phyloP scores from a whole-genome alignment of 257 asterid genomes.

The Handroanthus guayacan region DNA sequence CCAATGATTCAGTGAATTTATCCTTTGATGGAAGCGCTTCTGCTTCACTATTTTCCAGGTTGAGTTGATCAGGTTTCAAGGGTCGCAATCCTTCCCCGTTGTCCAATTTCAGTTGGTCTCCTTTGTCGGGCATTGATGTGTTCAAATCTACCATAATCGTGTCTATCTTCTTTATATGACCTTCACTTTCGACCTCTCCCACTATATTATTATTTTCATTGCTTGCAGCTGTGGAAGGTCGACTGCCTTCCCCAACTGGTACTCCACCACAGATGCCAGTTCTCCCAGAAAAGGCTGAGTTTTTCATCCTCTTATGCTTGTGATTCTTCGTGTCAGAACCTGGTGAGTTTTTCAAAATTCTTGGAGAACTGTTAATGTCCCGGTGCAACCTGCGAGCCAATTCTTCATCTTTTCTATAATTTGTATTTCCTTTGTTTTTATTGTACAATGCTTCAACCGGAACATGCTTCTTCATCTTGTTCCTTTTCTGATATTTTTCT shows the following conservation, averaged over 20 bases:
- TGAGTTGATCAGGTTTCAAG: constrained; percentile 44
- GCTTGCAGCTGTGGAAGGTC: constrained; percentile 32
- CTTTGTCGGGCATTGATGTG: constrained; percentile 43
- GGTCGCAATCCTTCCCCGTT: constrained; percentile 42
- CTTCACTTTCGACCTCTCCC: constrained; percentile 41
- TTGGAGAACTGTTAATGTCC: constrained; percentile 74
- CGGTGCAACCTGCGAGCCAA: constrained; percentile 69
- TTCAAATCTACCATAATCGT: constrained; percentile 57
- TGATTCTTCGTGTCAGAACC: constrained; percentile 49
- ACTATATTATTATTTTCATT: constrained; percentile 44
- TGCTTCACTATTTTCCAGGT: constrained; percentile 51
- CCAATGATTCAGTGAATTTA: constrained; percentile 45
- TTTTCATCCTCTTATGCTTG: constrained; percentile 64
- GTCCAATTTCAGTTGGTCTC: constrained; percentile 43
- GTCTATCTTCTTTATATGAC: constrained; percentile 46
- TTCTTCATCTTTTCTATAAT: constrained; percentile 70
- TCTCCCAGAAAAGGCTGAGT: constrained; percentile 41
- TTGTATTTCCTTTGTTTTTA: constrained; percentile 53
- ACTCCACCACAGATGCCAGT: constrained; percentile 36
- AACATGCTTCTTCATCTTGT: constrained; percentile 67
- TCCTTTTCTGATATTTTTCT: constrained; percentile 51
- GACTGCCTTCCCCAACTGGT: constrained; percentile 42
- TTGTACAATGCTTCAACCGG: constrained; percentile 67
- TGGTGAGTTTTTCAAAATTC: constrained; percentile 60
- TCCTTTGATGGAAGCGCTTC: constrained; percentile 33